Percentiles rank a stretch among this genome's conserved stretches.
Evolutionary conservation across 1,139 yeast genomes (phyloP).

Genomic region (Debaryomyces psychrophilus): DNA sequence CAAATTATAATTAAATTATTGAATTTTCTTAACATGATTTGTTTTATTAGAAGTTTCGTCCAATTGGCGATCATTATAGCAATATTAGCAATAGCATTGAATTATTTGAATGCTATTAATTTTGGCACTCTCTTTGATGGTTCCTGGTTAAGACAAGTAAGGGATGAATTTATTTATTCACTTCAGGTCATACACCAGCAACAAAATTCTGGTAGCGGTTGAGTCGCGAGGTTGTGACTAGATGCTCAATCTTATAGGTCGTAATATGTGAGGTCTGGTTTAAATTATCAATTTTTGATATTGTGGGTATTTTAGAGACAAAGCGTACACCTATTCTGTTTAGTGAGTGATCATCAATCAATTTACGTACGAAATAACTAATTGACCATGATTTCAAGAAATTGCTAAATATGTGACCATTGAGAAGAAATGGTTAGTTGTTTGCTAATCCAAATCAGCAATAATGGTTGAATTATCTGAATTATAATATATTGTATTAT

Average conservation of each 20-base stretch:
- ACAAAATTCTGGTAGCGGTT: background rate
- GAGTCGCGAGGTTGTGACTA: background rate
- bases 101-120: background rate
- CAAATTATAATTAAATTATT: background rate
- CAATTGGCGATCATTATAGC: conserved; percentile 1
- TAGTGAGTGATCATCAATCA: background rate
- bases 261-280: no score
- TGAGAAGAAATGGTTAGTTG: no score
- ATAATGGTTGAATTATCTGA: no score
- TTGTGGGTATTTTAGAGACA: background rate
- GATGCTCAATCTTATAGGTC: background rate
- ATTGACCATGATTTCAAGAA: background rate
- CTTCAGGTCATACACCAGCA: background rate
- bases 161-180: conserved; percentile 1
- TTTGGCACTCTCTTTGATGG: background rate
- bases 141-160: background rate
- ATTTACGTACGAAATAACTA: background rate
- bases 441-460: no score
- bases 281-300: background rate
- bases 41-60: background rate
- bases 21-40: background rate
- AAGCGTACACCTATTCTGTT: no score
- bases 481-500: no score
- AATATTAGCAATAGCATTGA: background rate
- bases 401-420: background rate